Evolutionary conservation across 345 rosid species (phyloP).

Genomic region (Euphorbia pulcherrima): DNA sequence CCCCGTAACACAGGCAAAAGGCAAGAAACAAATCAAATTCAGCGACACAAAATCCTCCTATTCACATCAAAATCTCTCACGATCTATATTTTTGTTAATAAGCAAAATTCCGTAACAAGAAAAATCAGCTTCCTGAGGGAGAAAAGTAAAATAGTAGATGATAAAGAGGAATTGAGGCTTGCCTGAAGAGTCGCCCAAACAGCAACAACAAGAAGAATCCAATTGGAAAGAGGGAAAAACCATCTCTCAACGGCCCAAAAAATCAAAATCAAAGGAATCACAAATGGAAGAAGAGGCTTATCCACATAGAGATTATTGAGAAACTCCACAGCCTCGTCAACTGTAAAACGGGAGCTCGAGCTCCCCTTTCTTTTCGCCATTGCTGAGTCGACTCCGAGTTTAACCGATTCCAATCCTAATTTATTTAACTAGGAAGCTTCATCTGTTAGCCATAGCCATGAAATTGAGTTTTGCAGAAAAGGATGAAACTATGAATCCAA

Average conservation of each 20-base stretch:
- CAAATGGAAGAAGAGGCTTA: conserved; percentile 53
- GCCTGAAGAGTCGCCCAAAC: conserved; percentile 94
- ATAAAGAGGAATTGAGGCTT: conserved; percentile 5
- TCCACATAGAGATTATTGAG: conserved; percentile 50
- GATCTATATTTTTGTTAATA: neutral
- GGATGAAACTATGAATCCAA: too few species aligned
- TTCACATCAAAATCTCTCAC: neutral
- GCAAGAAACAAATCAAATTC: neutral
- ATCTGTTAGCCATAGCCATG: neutral
- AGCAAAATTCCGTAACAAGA: neutral
- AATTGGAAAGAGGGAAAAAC: conserved; percentile 78
- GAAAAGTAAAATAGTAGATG: neutral
- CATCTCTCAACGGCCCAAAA: conserved; percentile 86
- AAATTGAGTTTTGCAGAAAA: neutral
- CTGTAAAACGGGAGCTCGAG: conserved; percentile 34
- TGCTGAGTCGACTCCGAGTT: neutral
- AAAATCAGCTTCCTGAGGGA: neutral
- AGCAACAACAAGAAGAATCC: conserved; percentile 85
- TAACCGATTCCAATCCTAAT: neutral
- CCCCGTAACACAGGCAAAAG: neutral
- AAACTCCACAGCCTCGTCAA: conserved; percentile 46
- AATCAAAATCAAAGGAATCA: conserved; percentile 57
- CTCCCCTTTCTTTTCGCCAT: conserved; percentile 36
- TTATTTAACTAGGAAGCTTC: neutral
- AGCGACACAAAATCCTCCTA: neutral